Evolutionary conservation across 768 basidiomycete genomes (phyloP).

Genomic region (Epithele typhae): DNA sequence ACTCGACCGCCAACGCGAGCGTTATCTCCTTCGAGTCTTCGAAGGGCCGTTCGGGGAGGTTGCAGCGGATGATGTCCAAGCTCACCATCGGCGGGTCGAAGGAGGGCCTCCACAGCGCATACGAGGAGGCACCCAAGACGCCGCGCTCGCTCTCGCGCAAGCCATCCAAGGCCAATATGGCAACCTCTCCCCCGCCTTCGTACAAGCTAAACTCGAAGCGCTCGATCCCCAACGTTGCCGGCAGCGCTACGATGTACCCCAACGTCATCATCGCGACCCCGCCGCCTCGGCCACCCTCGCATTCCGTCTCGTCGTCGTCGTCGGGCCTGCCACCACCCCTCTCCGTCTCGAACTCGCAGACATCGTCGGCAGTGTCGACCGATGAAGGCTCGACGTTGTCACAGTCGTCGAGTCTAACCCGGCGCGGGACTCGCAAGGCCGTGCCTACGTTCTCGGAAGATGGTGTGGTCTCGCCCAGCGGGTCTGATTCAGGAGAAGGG

Average conservation of each 20-base stretch:
- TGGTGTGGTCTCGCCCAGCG: slow-evolving; percentile 2
- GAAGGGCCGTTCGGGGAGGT: slow-evolving; percentile 43
- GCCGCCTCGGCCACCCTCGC: slow-evolving; percentile 15
- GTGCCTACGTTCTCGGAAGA: slow-evolving; percentile 17
- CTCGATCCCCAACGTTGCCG: slow-evolving; percentile 7
- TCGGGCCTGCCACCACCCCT: not conserved
- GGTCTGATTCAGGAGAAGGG: not conserved
- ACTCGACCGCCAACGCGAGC: slow-evolving; percentile 32
- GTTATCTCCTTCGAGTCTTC: slow-evolving; percentile 37
- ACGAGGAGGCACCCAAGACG: slow-evolving; percentile 26
- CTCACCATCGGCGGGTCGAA: slow-evolving; percentile 43
- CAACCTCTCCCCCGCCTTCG: slow-evolving; percentile 16
- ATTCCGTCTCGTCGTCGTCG: not conserved
- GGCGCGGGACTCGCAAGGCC: slow-evolving; percentile 24
- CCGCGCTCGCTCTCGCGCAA: slow-evolving; percentile 17
- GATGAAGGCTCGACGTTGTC: slow-evolving; percentile 10
- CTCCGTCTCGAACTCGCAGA: slow-evolving; percentile 7
- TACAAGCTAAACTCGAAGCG: slow-evolving; percentile 15
- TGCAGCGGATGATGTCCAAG: slow-evolving; percentile 83
- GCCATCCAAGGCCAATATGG: slow-evolving; percentile 2
- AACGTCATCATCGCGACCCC: slow-evolving; percentile 28
- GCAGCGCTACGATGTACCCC: slow-evolving; percentile 17
- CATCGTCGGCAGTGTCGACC: slow-evolving; percentile 10
- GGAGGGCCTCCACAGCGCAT: slow-evolving; percentile 26
- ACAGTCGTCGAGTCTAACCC: slow-evolving; percentile 10